Base-by-base conservation (phyloP, 2,329 filamentous ascomycete genomes). In the Pseudocercospora musae region DNA sequence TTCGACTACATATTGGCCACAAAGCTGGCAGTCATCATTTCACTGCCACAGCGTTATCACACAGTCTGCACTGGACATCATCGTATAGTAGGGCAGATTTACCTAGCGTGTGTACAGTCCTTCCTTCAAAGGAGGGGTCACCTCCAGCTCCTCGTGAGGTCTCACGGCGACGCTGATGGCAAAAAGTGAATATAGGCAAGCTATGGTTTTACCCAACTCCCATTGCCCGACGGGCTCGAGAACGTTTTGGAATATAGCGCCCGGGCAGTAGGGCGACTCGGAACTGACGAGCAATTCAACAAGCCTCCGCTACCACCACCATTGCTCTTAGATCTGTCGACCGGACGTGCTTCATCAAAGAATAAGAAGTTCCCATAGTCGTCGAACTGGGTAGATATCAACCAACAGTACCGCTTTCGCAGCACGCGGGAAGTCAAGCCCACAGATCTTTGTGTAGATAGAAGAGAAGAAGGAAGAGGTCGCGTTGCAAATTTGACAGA, bases 301-400 rank as follows among this genome's bases (percentile, higher is more conserved):
- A 78, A 78, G 78, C 82, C 65, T 40, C n/a, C 20, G 29, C 52
- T 54, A 21, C 52, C 60, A 69, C 66, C 68, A 46, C 67, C 79
- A 78, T 95, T 85, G 74, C 78, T 96, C 89, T 96, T 78, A 91
- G 89, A 95, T 88, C 90, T 95, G 92, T 96, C 91, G 90, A 92
- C 91, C 87, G 89, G 90, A 93, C 79, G 91, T 89, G 89, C 92
- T 86, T 90, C 92, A 87, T 78, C 73, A 74, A 71, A 68, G 85
- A 87, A 37, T 59, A 58, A 63, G 67, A 66, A 91, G 89, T 87
- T 88, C 92, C 90, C 90, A 88, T 91, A 76, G 80, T 85, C 87
- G 91, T 91, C 90, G 90, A 94, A 86, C 87, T 94, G 90, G 84
- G 68, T 86, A 90, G 85, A 79, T 85, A 84, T 93, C 90, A 78